These are phyloP conservation scores for Hypomyces perniciosus DNA, from an alignment of 2,329 filamentous ascomycete species.

Conservation along the genomic window DNA sequence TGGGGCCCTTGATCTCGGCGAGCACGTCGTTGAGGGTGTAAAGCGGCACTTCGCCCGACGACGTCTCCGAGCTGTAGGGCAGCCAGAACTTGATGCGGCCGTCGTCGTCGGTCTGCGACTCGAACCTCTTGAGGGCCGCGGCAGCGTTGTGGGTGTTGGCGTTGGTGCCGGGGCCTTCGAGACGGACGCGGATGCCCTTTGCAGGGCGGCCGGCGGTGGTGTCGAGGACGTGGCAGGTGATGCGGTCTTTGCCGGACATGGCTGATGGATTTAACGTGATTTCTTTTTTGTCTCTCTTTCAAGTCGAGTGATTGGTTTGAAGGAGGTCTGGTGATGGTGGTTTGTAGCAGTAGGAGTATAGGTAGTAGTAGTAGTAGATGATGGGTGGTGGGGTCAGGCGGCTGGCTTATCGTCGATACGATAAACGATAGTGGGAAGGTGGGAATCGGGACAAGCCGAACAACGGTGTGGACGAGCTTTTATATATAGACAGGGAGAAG, in stretches of 20 bases:
- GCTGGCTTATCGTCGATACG: not conserved
- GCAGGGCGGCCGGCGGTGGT: conserved; percentile 69
- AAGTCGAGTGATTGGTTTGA: not conserved
- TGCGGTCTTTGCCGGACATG: conserved; percentile 49
- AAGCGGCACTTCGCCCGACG: conserved; percentile 50
- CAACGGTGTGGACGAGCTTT: too few relatives aligned
- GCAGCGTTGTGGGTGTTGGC: conserved; percentile 22
- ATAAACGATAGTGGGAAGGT: not conserved
- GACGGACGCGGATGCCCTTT: conserved; percentile 57
- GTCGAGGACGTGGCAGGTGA: conserved; percentile 85
- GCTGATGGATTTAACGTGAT: not conserved
- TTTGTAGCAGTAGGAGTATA: not conserved
- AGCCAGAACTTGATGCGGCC: conserved; percentile 68
- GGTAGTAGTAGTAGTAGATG: not conserved
- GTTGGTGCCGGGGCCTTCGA: conserved; percentile 39
- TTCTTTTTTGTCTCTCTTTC: not conserved
- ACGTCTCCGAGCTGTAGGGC: conserved; percentile 45
- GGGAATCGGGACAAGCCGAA: too few relatives aligned
- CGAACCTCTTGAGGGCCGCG: conserved; percentile 46
- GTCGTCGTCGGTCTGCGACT: conserved; percentile 66
- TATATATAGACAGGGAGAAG: too few relatives aligned
- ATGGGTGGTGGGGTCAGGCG: not conserved
- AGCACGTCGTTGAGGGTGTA: conserved; percentile 55
- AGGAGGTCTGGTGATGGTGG: not conserved
- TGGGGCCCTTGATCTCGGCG: conserved; percentile 35